These are phyloP conservation scores for Tulasnella calospora DNA, from an alignment of 768 basidiomycete species.

Conservation along the genomic window DNA sequence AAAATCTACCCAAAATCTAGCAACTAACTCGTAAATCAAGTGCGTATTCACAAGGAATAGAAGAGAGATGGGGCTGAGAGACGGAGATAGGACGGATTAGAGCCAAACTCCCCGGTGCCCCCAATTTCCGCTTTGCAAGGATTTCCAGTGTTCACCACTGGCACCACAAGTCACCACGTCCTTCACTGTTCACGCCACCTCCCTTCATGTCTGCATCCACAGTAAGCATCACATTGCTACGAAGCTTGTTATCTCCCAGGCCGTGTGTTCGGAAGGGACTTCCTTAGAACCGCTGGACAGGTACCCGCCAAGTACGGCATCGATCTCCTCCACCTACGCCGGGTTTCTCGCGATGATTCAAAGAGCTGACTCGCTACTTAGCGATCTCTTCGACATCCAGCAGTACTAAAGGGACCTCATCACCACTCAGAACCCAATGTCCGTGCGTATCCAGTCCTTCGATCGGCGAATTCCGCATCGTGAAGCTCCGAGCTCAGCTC, in stretches of 20 bases:
- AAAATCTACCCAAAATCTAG: too few species aligned
- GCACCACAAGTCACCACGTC: background rate
- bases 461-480: slow-evolving; percentile 1
- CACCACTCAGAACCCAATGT: background rate
- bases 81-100: background rate
- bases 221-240: background rate
- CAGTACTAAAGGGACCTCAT: background rate
- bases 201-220: background rate
- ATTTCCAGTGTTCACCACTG: background rate
- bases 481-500: slow-evolving; percentile 4
- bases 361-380: background rate
- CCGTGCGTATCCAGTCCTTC: background rate
- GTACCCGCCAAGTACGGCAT: background rate
- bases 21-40: too few species aligned
- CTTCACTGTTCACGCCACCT: background rate
- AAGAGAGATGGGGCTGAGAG: too few species aligned
- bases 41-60: too few species aligned
- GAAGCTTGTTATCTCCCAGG: background rate
- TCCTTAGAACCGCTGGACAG: background rate
- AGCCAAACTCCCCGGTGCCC: background rate
- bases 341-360: background rate
- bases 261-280: background rate
- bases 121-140: background rate
- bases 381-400: background rate
- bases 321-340: background rate